Evolutionary conservation across 1,284 basidiomycete genomes (phyloP), one percentile per base, ranked within the genome.

Genomic region (Puccinia brachypodii): DNA sequence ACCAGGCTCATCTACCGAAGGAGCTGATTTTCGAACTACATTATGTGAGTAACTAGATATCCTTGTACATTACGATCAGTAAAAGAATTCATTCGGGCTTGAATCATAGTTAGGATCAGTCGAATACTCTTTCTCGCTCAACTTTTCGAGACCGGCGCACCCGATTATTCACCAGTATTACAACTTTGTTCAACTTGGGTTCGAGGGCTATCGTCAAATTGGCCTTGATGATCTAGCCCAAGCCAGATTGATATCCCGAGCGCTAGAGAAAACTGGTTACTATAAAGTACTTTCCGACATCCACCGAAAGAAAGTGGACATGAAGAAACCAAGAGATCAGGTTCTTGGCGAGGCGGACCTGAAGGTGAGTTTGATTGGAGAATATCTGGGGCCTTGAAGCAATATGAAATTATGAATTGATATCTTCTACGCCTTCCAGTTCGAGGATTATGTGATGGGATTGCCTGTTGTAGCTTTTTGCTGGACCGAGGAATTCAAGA

Each of bases 11-110:
- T 77, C 79, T 95, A 19, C 93, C 93, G 1, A 93, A 94, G 86
- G 93, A 95, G 83, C 90, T 96, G 83, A 92, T 97, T 84, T 98
- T 98, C 85, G 95, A 98, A 87, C 90, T 98, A 28, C 94, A 96
- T 87, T 95, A 94, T 86, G 88, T 91, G 38, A 90, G 44, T 83
- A 84, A 90, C 87, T 90, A 8, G 8, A 38, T 2, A 22, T 8
- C 13, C 2, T 38, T 64, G 28, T 44, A 90, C 90, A 90, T n/a
- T n/a, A 25, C 16, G 11, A 58, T 47, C 14, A 19, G 16, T 50
- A 60, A 28, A 69, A 56, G 22, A 33, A 68, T 68, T 47, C 33
- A 68, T 40, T 69, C n/a, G 47, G n/a, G 38, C 42, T 47, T 50
- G 76, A 83, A 7, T 83, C 84, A 71, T 85, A 86, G 84, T 87